phyloP scores from a whole-genome alignment of 2,329 filamentous ascomycete species.

The Hymenoscyphus occultus region DNA sequence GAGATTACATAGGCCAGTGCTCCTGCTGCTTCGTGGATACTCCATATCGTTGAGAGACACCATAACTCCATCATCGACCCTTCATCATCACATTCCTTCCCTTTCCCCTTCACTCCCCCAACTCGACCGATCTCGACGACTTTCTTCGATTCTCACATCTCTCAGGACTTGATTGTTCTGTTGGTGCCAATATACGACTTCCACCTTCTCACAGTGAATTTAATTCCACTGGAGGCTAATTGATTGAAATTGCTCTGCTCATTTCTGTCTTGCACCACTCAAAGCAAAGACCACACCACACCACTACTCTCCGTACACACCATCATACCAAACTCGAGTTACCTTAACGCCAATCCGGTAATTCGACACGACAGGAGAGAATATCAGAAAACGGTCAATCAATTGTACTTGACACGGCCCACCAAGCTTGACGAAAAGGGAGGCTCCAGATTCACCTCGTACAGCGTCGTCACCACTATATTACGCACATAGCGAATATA shows the following conservation, averaged over 20 bases:
- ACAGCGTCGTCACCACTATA: neutral
- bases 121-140: conserved; percentile 5
- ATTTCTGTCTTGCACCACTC: neutral
- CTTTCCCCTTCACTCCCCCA: neutral
- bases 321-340: neutral
- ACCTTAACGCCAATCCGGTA: neutral
- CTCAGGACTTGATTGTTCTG: conserved; percentile 14
- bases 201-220: too few species aligned
- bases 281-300: conserved; percentile 1
- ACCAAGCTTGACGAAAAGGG: neutral
- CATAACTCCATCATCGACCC: neutral
- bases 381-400: neutral
- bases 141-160: conserved; percentile 8
- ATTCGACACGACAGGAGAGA: neutral
- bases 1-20: neutral
- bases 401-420: neutral
- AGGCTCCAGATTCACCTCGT: conserved; percentile 1
- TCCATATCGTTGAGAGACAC: neutral
- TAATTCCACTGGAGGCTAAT: neutral
- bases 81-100: neutral
- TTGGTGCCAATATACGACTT: neutral
- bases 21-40: neutral
- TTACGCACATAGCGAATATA: neutral
- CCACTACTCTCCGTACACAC: neutral
- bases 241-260: conserved; percentile 9